A percentile compares a stretch with the other conserved stretches of the same genome.
Evolutionary conservation across 148 eudicot genomes (phyloP).

Genomic region (Amaranthus palmeri): DNA sequence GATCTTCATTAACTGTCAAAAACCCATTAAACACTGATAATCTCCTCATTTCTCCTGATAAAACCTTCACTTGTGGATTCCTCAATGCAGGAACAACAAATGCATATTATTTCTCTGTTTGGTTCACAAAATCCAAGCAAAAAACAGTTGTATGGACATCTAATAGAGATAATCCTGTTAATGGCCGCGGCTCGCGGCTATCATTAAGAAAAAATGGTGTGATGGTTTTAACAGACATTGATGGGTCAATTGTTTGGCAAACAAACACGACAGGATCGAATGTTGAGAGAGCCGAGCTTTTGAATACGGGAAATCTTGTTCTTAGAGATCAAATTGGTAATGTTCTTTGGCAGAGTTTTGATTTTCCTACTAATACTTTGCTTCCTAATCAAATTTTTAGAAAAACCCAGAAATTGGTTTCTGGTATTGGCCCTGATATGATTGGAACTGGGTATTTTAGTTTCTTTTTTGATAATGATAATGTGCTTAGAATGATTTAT

Average conservation of each 20-base stretch:
- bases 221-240: conserved; percentile 33
- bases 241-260: conserved; percentile 40
- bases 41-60: conserved; percentile 25
- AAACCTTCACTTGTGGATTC: conserved; percentile 38
- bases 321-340: conserved; percentile 28
- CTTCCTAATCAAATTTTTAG: conserved; percentile 40
- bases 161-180: conserved; percentile 41
- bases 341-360: conserved; percentile 52
- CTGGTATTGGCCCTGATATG: conserved; percentile 14
- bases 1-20: conserved; percentile 26
- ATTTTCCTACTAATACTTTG: conserved; percentile 59
- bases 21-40: conserved; percentile 13
- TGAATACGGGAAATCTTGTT: conserved; percentile 44
- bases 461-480: conserved; percentile 32
- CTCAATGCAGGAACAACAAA: conserved; percentile 20
- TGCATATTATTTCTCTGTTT: conserved; percentile 36
- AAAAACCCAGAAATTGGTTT: conserved; percentile 30
- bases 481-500: conserved; percentile 30
- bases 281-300: conserved; percentile 31
- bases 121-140: conserved; percentile 28
- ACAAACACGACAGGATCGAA: conserved; percentile 32
- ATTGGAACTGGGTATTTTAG: conserved; percentile 35
- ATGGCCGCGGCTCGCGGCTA: conserved; percentile 28
- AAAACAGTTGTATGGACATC: conserved; percentile 43
- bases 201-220: conserved; percentile 24